Conservation (phyloP, 352 stramenopile species). For the Globisporangium mamillatum region DNA sequence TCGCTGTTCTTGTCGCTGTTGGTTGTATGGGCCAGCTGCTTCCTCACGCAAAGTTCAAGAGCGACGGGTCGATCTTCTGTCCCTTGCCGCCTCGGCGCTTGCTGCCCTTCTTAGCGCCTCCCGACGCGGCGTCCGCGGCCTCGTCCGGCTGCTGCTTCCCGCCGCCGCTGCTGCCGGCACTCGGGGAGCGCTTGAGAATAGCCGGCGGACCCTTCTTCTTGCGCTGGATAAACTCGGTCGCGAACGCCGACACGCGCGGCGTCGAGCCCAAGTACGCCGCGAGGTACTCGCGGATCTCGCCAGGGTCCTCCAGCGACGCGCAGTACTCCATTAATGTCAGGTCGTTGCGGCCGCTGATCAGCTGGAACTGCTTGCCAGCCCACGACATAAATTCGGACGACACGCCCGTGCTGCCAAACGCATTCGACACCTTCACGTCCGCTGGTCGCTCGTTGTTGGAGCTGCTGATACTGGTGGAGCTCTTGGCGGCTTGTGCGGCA, state of each 20-base stretch:
- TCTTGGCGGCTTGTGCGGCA: conserved; percentile 30
- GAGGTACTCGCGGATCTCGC: conserved; percentile 96
- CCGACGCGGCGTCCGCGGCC: conserved; percentile 21
- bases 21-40: neutral
- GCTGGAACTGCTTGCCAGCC: conserved; percentile 77
- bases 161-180: conserved; percentile 10
- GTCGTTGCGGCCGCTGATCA: conserved; percentile 69
- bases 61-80: conserved; percentile 71
- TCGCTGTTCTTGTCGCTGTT: neutral
- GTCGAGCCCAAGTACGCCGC: conserved; percentile 95
- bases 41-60: conserved; percentile 48
- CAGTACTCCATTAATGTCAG: conserved; percentile 93
- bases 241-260: conserved; percentile 95
- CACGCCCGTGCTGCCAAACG: conserved; percentile 47
- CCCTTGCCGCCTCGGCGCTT: conserved; percentile 58
- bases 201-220: conserved; percentile 66
- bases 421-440: conserved; percentile 26
- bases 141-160: conserved; percentile 22
- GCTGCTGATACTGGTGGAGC: conserved; percentile 1
- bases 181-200: conserved; percentile 40
- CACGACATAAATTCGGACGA: conserved; percentile 79
- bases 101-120: conserved; percentile 38
- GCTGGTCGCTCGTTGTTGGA: neutral
- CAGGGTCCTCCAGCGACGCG: conserved; percentile 92
- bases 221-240: conserved; percentile 95